A percentile compares a stretch with the other conserved stretches of the same genome.
Conservation (phyloP, 2,329 filamentous ascomycete genomes). For the Penicillium freii region DNA sequence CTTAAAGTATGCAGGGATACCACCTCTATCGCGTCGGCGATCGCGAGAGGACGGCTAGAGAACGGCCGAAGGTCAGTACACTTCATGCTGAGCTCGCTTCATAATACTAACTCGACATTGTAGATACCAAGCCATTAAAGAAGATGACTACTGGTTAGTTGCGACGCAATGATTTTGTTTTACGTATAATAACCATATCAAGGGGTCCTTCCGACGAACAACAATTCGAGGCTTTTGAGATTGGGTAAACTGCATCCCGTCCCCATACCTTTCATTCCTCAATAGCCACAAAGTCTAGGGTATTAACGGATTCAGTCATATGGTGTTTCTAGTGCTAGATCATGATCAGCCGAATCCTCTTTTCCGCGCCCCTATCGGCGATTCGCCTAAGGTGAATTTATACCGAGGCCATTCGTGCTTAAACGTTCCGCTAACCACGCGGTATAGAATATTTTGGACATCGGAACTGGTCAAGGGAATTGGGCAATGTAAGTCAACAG, state of each 20-base stretch:
- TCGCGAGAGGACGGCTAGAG: constrained; percentile 16
- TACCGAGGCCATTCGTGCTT: neutral
- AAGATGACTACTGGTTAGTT: constrained; percentile 21
- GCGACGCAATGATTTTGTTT: neutral
- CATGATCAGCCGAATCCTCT: constrained; percentile 14
- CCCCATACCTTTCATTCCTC: neutral
- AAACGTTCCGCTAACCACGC: neutral
- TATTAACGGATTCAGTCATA: constrained; percentile 9
- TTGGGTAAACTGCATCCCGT: constrained; percentile 11
- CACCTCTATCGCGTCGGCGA: constrained; percentile 14
- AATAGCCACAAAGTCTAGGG: neutral
- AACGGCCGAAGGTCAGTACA: constrained; percentile 19
- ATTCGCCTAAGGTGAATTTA: constrained; percentile 14
- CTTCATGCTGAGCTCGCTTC: constrained; percentile 20
- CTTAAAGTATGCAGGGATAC: constrained; percentile 11
- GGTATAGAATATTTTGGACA: constrained; percentile 17
- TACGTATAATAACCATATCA: neutral
- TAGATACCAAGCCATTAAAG: constrained; percentile 20
- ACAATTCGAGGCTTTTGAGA: constrained; percentile 21
- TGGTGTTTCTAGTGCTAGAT: constrained; percentile 20
- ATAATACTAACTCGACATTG: neutral
- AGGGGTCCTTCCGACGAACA: constrained; percentile 22
- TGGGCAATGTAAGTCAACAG: constrained; percentile 18
- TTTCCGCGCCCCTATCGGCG: constrained; percentile 16
- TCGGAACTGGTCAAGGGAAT: constrained; percentile 19